Percentiles rank a stretch among this genome's conserved stretches.
Conservation (phyloP, 192 early-diverging fungal species). For the Phycomyces blakesleeanus region DNA sequence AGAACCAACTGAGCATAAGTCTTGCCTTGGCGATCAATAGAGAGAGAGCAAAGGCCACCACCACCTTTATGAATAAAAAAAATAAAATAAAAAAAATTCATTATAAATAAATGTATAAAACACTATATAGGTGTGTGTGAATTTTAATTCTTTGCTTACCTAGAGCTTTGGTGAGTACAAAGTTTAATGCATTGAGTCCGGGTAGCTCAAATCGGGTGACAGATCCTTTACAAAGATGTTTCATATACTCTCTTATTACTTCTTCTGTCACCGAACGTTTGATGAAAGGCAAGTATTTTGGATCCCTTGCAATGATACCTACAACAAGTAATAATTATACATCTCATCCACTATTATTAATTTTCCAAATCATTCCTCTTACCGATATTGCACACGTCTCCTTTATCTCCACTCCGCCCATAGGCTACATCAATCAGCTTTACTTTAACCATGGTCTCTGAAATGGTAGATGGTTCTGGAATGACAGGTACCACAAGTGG, state of each 20-base stretch:
- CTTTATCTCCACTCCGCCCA: conserved; percentile 65
- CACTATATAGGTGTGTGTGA: no score
- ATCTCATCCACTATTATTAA: no score
- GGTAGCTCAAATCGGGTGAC: conserved; percentile 60
- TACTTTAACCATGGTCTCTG: conserved; percentile 33
- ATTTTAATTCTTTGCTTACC: conserved; percentile 16
- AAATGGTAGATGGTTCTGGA: conserved; percentile 18
- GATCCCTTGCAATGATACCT: conserved; percentile 56
- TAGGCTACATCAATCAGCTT: conserved; percentile 54
- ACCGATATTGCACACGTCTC: conserved; percentile 51
- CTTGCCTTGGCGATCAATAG: conserved; percentile 64
- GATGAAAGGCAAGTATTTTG: conserved; percentile 51
- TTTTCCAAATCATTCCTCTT: no score
- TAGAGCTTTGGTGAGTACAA: conserved; percentile 58
- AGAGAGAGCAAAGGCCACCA: conserved; percentile 56
- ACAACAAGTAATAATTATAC: no score
- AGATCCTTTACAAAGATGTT: conserved; percentile 54
- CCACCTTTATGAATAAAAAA: conserved; percentile 34
- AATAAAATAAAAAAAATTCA: neutral
- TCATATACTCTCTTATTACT: conserved; percentile 50
- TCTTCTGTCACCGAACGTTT: conserved; percentile 50
- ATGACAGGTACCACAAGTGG: conserved; percentile 23
- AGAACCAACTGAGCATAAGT: conserved; percentile 64
- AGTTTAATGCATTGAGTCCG: conserved; percentile 54
- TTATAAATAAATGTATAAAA: no score